These are phyloP conservation scores for Nymphaea colorata DNA, from an alignment of 164 flowering plant genomes.

Conservation along the genomic window DNA sequence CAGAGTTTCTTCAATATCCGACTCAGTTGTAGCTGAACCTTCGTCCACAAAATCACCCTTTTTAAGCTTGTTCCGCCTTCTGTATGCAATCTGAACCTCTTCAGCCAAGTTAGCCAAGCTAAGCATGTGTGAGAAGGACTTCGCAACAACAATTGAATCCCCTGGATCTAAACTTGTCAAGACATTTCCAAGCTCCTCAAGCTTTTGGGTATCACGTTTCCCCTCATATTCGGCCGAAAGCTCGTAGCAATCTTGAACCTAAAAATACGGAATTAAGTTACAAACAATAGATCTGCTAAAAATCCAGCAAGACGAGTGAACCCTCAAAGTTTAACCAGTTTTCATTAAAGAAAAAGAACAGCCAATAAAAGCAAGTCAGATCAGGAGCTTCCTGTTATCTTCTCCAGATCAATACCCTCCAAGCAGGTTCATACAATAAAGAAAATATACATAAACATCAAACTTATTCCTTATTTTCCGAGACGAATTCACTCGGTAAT, in stretches of 20 bases:
- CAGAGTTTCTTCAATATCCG: slow-evolving; percentile 96
- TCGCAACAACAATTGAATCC: slow-evolving; percentile 91
- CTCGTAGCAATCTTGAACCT: slow-evolving; percentile 99
- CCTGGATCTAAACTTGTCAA: slow-evolving; percentile 95
- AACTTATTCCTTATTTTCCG: too few species aligned
- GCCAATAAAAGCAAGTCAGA: too few species aligned
- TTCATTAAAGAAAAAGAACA: too few species aligned
- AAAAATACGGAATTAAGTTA: not conserved
- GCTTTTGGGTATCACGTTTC: slow-evolving; percentile 58
- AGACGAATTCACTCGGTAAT: too few species aligned
- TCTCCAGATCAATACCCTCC: too few species aligned
- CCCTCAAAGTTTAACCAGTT: too few species aligned
- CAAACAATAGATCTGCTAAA: not conserved
- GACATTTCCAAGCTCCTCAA: slow-evolving; percentile 85
- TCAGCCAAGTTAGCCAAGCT: slow-evolving; percentile 99
- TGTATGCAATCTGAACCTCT: slow-evolving; percentile 93
- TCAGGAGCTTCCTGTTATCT: too few species aligned
- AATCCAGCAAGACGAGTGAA: too few species aligned
- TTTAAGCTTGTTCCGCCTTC: slow-evolving; percentile 67
- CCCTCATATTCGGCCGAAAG: slow-evolving; percentile 97
- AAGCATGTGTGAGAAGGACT: slow-evolving; percentile 95
- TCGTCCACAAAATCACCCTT: slow-evolving; percentile 93
- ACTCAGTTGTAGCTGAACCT: slow-evolving; percentile 85
- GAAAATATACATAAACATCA: too few species aligned
- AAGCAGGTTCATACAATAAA: too few species aligned